phyloP scores from a whole-genome alignment of 2,329 filamentous ascomycete genomes.

The Cladophialophora immunda region DNA sequence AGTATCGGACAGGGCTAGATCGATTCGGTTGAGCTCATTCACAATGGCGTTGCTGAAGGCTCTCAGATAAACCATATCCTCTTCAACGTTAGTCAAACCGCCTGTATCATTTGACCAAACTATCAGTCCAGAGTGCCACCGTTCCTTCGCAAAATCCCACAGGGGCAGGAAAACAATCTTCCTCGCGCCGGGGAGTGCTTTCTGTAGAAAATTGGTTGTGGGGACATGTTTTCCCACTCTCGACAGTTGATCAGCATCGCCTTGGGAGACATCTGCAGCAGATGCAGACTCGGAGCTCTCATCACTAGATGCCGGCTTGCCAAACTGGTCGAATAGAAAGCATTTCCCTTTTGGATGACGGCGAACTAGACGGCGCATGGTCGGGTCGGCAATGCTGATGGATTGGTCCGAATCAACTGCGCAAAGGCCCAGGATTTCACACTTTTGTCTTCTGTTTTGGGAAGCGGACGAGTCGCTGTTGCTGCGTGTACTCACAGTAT shows the following conservation, averaged over 20 bases:
- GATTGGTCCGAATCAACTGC: constrained; percentile 18
- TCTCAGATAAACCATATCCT: constrained; percentile 51
- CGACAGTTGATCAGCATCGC: neutral
- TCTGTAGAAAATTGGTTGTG: constrained; percentile 31
- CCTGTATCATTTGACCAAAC: constrained; percentile 52
- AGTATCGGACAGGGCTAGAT: constrained; percentile 52
- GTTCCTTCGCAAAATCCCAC: constrained; percentile 58
- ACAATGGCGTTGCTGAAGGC: constrained; percentile 54
- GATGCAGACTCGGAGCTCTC: constrained; percentile 54
- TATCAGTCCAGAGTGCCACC: constrained; percentile 58
- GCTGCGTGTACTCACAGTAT: constrained; percentile 18
- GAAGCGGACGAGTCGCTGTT: constrained; percentile 23
- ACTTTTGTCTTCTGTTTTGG: constrained; percentile 43
- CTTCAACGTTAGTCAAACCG: constrained; percentile 46
- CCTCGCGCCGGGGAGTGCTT: constrained; percentile 35
- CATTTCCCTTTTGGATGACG: constrained; percentile 58
- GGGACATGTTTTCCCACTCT: constrained; percentile 17
- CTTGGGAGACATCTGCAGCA: constrained; percentile 22
- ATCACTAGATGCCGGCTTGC: constrained; percentile 78
- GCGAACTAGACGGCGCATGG: constrained; percentile 54
- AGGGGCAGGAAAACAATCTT: constrained; percentile 57
- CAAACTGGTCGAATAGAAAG: constrained; percentile 85
- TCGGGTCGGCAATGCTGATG: constrained; percentile 48
- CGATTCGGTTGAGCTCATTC: constrained; percentile 54
- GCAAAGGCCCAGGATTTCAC: constrained; percentile 25